Evolutionary conservation across 768 basidiomycete species (phyloP).

Genomic region (Kwoniella sp.): DNA sequence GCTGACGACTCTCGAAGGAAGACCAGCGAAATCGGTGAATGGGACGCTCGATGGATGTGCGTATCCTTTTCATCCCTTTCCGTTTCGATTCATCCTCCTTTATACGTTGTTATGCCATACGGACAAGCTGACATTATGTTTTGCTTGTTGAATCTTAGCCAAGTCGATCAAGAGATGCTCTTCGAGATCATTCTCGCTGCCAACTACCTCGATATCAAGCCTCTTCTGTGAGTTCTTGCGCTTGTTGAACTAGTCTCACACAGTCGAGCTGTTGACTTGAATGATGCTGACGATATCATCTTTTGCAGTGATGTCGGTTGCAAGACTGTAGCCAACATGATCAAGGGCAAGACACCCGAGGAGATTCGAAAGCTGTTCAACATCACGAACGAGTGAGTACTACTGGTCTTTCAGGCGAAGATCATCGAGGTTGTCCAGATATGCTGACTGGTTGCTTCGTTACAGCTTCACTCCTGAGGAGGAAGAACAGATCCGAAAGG

Average conservation of each 20-base stretch:
- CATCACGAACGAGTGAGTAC: constrained; percentile 64
- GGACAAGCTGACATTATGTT: constrained; percentile 8
- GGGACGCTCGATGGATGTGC: constrained; percentile 77
- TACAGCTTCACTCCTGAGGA: constrained; percentile 99
- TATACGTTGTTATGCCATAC: background rate
- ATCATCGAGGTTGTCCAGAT: too few species aligned
- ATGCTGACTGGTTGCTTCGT: constrained; percentile 39
- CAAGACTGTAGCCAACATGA: constrained; percentile 82
- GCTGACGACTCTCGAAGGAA: constrained; percentile 95
- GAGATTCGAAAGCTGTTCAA: constrained; percentile 98
- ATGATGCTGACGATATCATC: constrained; percentile 12
- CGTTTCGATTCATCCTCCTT: background rate
- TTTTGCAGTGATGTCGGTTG: constrained; percentile 46
- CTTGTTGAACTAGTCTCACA: background rate
- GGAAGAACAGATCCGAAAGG: constrained; percentile 99
- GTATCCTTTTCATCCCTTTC: constrained; percentile 6
- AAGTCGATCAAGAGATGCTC: constrained; percentile 98
- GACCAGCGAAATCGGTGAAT: constrained; percentile 97
- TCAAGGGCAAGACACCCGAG: constrained; percentile 99
- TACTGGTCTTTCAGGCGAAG: too few species aligned
- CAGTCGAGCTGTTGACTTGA: background rate
- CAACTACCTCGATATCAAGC: constrained; percentile 99
- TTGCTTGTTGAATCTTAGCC: constrained; percentile 10
- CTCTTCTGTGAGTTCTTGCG: constrained; percentile 72
- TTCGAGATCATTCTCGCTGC: constrained; percentile 99